These are phyloP conservation scores for Aspergillus ruber DNA, from an alignment of 2,329 filamentous ascomycete genomes.

Conservation along the genomic window DNA sequence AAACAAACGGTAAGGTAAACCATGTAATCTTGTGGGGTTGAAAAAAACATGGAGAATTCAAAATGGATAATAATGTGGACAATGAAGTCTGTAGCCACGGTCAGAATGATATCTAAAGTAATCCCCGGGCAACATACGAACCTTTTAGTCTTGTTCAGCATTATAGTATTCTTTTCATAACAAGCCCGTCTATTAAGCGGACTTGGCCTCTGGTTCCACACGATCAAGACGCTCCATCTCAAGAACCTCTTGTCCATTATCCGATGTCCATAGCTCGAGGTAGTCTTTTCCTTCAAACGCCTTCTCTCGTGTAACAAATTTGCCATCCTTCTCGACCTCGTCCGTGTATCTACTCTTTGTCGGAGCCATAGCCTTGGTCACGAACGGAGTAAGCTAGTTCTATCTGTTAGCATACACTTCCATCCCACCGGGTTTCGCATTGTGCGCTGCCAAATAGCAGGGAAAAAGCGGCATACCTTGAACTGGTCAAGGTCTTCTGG, in stretches of 20 bases:
- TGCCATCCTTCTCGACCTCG: conserved; percentile 23
- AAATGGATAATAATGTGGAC: background rate
- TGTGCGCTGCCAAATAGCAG: background rate
- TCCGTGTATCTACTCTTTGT: conserved; percentile 29
- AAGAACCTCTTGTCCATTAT: conserved; percentile 28
- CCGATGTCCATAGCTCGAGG: conserved; percentile 33
- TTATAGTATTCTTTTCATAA: background rate
- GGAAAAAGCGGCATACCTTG: conserved; percentile 49
- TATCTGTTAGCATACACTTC: conserved; percentile 6
- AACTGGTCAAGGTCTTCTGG: conserved; percentile 63
- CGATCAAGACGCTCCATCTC: conserved; percentile 17
- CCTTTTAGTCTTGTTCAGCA: background rate
- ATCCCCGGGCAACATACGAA: background rate
- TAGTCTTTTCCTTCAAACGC: conserved; percentile 31
- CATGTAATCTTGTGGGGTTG: background rate
- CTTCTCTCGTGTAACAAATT: conserved; percentile 19
- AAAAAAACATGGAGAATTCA: background rate
- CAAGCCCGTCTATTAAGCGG: conserved; percentile 10
- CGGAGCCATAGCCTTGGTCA: conserved; percentile 36
- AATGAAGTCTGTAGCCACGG: background rate
- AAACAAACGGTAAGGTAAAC: conserved; percentile 3
- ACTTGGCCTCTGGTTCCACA: conserved; percentile 4
- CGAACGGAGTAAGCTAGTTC: conserved; percentile 40
- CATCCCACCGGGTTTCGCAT: background rate
- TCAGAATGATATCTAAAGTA: background rate